phyloP scores from a whole-genome alignment of 306 rosid species.

The Cucurbita moschata region DNA sequence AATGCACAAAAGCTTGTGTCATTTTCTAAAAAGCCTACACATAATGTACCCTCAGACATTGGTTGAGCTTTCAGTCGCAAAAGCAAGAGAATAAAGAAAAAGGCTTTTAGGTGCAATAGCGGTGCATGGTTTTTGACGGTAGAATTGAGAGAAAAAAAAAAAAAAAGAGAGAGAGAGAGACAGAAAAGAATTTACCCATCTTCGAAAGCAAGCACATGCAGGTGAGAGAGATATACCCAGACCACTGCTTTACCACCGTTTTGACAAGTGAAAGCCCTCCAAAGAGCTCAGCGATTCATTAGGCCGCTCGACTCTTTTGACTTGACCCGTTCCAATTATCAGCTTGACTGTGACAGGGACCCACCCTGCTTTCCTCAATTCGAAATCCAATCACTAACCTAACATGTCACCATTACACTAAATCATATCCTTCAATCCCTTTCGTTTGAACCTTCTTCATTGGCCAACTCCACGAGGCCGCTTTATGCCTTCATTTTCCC shows the following conservation, averaged over 20 bases:
- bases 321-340: background rate
- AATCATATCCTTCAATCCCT: background rate
- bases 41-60: background rate
- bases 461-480: background rate
- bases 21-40: background rate
- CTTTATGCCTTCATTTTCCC: background rate
- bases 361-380: constrained; percentile 1
- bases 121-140: constrained; percentile 11
- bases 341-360: constrained; percentile 21
- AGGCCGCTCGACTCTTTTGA: constrained; percentile 22
- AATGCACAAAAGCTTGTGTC: background rate
- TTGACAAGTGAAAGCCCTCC: constrained; percentile 23
- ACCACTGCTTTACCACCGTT: constrained; percentile 17
- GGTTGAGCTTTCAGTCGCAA: background rate
- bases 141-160: constrained; percentile 9
- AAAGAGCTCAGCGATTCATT: constrained; percentile 14
- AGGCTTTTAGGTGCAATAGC: background rate
- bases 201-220: constrained; percentile 22
- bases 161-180: too few relatives aligned
- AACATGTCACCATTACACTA: background rate
- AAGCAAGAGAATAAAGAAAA: background rate
- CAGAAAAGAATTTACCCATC: constrained; percentile 1
- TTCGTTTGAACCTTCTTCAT: background rate
- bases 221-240: background rate
- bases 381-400: background rate